Base-by-base conservation (phyloP, 2,329 filamentous ascomycete genomes). In the Chrysoporthe deuterocubensis region DNA sequence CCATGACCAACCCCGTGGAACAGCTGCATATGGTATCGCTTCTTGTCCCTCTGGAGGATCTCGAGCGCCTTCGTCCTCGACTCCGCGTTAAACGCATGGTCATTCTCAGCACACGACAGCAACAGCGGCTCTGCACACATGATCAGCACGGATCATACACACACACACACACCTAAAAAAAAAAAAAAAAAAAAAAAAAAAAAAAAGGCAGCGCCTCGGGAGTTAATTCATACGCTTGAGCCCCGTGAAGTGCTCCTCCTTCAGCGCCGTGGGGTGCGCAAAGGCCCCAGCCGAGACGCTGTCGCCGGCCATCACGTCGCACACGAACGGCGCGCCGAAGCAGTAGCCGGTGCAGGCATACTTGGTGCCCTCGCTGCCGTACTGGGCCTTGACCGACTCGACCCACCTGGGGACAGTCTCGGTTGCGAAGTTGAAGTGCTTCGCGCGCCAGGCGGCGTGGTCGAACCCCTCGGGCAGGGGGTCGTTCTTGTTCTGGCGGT, bases 1-100 rank as follows among this genome's bases (percentile, higher is more conserved):
- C 89, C 89, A 74, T 91, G 90, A 69, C 81, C 77, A 18, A 90
- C 86, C 48, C 84, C 84, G 34, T 82, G 83, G 79, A 88, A 92
- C 26, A 92, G 78, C 74, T 85, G 88, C 71, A 90, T 81, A 73
- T 92, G 88, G 76, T 88, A 92, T 1, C 84, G 71, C 71, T 80
- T 81, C 52, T 78, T 74, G 40, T 75, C 74, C 34, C 74, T 74
- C 56, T 78, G 76, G 61, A 85, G 72, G 43, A 83, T 79, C 32
- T 83, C 81, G 1, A 83, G 54, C 2, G 82, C 82, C 52, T 74
- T 76, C 16, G 77, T 75, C n/a, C 82, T 74, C 0, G 76, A 73
- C 34, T 78, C 75, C 1, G 76, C 71, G 26, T 75, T 70, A 64
- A 85, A 85, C 0, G 80, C 81, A 58, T 81, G 78, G 63, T 85